Evolutionary conservation across 371 early-diverging fungal species (phyloP).

Genomic region (Coemansia sp.): DNA sequence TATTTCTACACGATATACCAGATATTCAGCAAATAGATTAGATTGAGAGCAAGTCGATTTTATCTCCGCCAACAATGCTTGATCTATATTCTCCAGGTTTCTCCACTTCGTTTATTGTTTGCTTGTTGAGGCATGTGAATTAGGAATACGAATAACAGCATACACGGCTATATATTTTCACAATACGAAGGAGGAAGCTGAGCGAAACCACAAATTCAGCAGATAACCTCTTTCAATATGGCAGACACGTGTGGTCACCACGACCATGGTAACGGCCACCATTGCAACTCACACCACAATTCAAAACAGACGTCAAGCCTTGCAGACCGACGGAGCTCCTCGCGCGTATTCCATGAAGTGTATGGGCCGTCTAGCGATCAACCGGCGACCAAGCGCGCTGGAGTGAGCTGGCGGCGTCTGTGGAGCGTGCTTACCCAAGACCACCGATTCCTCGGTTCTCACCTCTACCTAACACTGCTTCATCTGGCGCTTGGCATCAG

Average conservation of each 20-base stretch:
- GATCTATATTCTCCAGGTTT: neutral
- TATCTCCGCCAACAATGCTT: neutral
- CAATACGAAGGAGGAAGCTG: neutral
- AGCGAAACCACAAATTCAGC: neutral
- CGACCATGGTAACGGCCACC: neutral
- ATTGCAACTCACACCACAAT: neutral
- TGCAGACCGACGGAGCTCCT: neutral
- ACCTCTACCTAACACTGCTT: slow-evolving; percentile 14
- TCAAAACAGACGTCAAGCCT: neutral
- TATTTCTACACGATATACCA: no score
- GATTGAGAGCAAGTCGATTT: neutral
- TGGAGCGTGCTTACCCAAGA: slow-evolving; percentile 25
- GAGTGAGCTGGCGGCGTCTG: slow-evolving; percentile 39
- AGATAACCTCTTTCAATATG: neutral
- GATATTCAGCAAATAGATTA: neutral
- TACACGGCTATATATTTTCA: neutral
- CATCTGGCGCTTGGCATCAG: slow-evolving; percentile 20
- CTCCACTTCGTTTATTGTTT: neutral
- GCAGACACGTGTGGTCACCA: neutral
- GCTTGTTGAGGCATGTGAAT: neutral
- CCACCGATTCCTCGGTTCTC: slow-evolving; percentile 32
- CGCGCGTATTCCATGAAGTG: slow-evolving; percentile 12
- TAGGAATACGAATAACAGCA: neutral
- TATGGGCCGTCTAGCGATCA: neutral
- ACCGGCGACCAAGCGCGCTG: neutral